Conservation (phyloP, 2,329 filamentous ascomycete genomes). For the Fusarium devonianum region DNA sequence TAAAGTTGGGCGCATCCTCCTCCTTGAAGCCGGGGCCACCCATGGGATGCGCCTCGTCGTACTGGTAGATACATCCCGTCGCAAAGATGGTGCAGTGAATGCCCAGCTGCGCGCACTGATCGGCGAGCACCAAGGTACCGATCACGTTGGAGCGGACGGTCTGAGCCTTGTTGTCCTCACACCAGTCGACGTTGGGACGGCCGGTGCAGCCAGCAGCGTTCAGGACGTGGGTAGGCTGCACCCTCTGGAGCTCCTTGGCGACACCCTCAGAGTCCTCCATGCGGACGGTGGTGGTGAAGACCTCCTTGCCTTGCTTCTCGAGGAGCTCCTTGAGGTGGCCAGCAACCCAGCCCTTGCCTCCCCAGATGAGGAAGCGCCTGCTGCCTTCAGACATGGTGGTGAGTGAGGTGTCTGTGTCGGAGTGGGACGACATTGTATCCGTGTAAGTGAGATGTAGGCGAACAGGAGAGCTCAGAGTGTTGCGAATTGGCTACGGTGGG, state of each 20-base stretch:
- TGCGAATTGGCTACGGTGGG: too few species aligned
- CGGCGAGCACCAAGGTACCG: constrained; percentile 68
- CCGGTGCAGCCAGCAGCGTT: constrained; percentile 73
- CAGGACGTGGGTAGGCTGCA: constrained; percentile 71
- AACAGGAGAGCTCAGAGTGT: too few species aligned
- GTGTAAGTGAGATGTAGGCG: too few species aligned
- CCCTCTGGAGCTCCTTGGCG: constrained; percentile 60
- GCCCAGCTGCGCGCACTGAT: constrained; percentile 64
- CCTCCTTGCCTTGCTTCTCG: constrained; percentile 65
- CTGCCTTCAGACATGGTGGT: too few species aligned
- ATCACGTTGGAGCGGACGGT: constrained; percentile 73
- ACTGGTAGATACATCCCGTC: constrained; percentile 73
- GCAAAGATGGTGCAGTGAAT: constrained; percentile 72
- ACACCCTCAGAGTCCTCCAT: constrained; percentile 70
- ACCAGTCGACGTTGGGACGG: constrained; percentile 63
- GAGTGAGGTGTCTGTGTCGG: too few species aligned
- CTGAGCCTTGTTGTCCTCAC: constrained; percentile 72
- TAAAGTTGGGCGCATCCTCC: constrained; percentile 69
- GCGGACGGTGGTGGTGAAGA: constrained; percentile 66
- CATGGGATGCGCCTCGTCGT: constrained; percentile 66
- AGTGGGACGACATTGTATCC: too few species aligned
- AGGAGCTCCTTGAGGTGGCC: constrained; percentile 67
- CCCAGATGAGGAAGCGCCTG: constrained; percentile 72
- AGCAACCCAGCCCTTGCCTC: constrained; percentile 68
- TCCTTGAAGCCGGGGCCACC: constrained; percentile 67